Base-by-base conservation (phyloP, 192 early-diverging fungal genomes). In the Phycomyces blakesleeanus region DNA sequence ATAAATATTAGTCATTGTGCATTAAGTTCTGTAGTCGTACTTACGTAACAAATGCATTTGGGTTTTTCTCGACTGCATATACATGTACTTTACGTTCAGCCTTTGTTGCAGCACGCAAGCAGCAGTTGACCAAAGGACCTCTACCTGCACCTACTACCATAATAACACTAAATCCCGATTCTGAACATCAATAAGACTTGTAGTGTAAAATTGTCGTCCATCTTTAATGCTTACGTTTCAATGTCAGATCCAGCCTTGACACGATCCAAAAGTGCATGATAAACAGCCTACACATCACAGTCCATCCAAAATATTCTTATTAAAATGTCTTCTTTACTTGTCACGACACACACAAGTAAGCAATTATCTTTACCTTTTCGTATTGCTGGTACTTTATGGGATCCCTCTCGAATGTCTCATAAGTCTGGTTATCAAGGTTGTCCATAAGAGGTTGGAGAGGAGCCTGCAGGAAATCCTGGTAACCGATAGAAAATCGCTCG, bases 331-430 rank as follows among this genome's bases (percentile, higher is more conserved):
- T n/a, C n/a, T n/a, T n/a, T n/a, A n/a, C n/a, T n/a, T n/a, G n/a
- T n/a, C n/a, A n/a, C n/a, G n/a, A n/a, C n/a, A n/a, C n/a, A n/a
- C 61, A 24, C 8, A 42, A 16, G 24, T 41, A 20, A 4, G 6
- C 10, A 11, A 8, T 3, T 37, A 27, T 3, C 15, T 11, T 52
- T 64, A 79, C 91, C 66, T 80, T 66, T 70, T 96, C 93, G 74
- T 98, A 98, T 64, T 86, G 84, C 52, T 85, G 78, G 77, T 99
- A 99, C 72, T 99, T 99, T 42, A 93, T 83, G 14, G 90, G 89
- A 74, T 97, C 95, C 51, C 88, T 90, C 72, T 98, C 97, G 79
- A 98, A 99, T 0, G 91, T 91, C 76, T 95, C 92, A 76, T 99
- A 99, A 1, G 94, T 98, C 5, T 82, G 86, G 8, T 91, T 91